phyloP scores from a whole-genome alignment of 345 rosid species.

The Euclidium syriacum region DNA sequence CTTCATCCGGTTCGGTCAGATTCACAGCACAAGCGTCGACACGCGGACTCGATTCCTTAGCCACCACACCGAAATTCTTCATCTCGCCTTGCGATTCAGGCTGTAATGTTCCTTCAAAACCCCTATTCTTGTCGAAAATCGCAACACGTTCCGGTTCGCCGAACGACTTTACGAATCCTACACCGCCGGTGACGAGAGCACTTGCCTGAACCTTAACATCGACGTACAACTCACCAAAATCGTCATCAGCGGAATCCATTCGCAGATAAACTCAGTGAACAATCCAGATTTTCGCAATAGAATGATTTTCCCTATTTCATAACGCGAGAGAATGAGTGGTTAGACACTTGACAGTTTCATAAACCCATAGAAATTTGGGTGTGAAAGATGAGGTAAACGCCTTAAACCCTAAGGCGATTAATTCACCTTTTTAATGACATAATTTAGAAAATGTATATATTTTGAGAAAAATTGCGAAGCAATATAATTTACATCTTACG shows the following conservation, averaged over 20 bases:
- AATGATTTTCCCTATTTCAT: background rate
- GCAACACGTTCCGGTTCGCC: conserved; percentile 20
- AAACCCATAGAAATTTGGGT: background rate
- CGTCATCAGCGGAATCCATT: conserved; percentile 52
- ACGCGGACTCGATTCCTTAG: conserved; percentile 16
- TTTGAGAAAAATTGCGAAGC: no score
- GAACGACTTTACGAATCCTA: conserved; percentile 2
- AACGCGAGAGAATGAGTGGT: background rate
- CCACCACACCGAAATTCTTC: background rate
- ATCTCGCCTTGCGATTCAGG: background rate
- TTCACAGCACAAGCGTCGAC: conserved; percentile 1
- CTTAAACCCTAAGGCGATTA: conserved; percentile 10
- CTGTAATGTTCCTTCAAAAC: background rate
- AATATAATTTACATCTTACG: no score
- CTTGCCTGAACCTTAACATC: conserved; percentile 40
- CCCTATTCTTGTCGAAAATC: background rate
- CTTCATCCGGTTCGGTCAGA: conserved; percentile 5
- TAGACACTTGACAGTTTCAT: background rate
- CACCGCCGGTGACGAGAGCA: conserved; percentile 19
- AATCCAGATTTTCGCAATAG: background rate
- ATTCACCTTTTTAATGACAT: no score
- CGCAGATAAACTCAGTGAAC: background rate
- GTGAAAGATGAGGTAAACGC: background rate
- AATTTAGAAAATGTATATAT: no score
- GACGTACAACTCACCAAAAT: conserved; percentile 58